Evolutionary conservation across 73 alveolate species (phyloP), one percentile per base, ranked within the genome.

Genomic region (Effrenium voratum): DNA sequence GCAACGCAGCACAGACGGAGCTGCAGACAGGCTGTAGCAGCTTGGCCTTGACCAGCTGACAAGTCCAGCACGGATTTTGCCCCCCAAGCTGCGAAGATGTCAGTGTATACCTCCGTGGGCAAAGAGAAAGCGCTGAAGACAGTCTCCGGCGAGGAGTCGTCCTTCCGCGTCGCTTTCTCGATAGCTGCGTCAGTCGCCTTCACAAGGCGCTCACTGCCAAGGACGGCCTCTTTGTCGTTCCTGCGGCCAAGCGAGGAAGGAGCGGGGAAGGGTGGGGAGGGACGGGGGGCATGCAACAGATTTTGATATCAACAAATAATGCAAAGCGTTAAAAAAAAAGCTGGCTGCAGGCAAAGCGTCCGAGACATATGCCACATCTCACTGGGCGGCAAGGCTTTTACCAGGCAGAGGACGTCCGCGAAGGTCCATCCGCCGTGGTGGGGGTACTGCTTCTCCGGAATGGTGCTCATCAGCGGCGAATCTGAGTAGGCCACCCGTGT

Each of bases 381-480:
- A 15, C 45, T 38, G 32, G 84, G 84, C 84, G 47, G 84, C 26
- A 34, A 36, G 22, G 84, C 84, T 28, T 34, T 34, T 26, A 73
- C 32, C 38, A 73, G 36, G 47, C 55, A 49, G 34, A 73, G 30
- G 28, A 34, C 19, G 50, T 73, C 84, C 19, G 55, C 24, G n/a
- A 34, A 15, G 84, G 30, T 73, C 38, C 22, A 40, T 32, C 55
- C 47, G 26, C 38, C 38, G 52, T 36, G 32, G 55, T 8, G 47
- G 28, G 28, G 47, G 84, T 73, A 73, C 52, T 73, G 47, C 52
- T 40, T 34, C 84, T 73, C 84, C 84, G 84, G 84, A 34, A 73
- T 40, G 55, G n/a, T 36, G 10, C 43, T 6, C 19, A 73, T 73
- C 55, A 73, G 22, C 28, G 84, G 49, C 55, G 30, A 19, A 28